A percentile compares a stretch with the other conserved stretches of the same genome.
Conservation (phyloP, 495 filamentous ascomycete species). For the Aspergillus asperescens region DNA sequence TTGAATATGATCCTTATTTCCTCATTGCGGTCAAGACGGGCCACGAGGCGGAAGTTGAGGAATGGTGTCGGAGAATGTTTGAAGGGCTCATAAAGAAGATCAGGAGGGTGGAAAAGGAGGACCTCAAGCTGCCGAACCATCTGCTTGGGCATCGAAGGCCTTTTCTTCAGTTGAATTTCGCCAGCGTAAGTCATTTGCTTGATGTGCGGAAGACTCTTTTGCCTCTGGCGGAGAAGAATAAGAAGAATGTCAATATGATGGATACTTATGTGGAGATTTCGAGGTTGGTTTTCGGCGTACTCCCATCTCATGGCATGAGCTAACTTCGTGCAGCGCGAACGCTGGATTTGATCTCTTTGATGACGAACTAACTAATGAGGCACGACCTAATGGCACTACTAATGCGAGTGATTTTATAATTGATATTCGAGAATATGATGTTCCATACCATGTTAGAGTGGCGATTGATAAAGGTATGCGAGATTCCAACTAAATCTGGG, state of each 20-base stretch:
- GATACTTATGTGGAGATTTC: constrained; percentile 97
- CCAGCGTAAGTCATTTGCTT: constrained; percentile 80
- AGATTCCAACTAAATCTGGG: background rate
- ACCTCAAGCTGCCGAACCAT: constrained; percentile 94
- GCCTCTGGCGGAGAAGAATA: constrained; percentile 94
- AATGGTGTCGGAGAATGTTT: constrained; percentile 83
- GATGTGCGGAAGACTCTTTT: constrained; percentile 74
- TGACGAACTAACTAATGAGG: constrained; percentile 77
- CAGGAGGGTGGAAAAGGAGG: constrained; percentile 79
- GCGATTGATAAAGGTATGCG: constrained; percentile 84
- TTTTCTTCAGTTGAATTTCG: constrained; percentile 79
- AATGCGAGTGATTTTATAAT: constrained; percentile 97
- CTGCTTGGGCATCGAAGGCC: constrained; percentile 83
- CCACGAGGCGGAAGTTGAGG: constrained; percentile 87
- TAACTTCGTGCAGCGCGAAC: constrained; percentile 57
- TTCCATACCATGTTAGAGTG: constrained; percentile 98
- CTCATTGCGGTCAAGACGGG: constrained; percentile 84
- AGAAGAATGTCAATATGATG: constrained; percentile 89
- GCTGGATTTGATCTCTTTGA: constrained; percentile 95
- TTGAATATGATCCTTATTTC: constrained; percentile 97
- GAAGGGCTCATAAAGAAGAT: constrained; percentile 80
- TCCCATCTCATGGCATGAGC: constrained; percentile 7
- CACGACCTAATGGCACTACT: constrained; percentile 72
- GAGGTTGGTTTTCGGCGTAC: constrained; percentile 50
- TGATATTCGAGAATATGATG: constrained; percentile 98